Conservation (phyloP, 176 grass and related monocot species). For the Tuctoria greenei region DNA sequence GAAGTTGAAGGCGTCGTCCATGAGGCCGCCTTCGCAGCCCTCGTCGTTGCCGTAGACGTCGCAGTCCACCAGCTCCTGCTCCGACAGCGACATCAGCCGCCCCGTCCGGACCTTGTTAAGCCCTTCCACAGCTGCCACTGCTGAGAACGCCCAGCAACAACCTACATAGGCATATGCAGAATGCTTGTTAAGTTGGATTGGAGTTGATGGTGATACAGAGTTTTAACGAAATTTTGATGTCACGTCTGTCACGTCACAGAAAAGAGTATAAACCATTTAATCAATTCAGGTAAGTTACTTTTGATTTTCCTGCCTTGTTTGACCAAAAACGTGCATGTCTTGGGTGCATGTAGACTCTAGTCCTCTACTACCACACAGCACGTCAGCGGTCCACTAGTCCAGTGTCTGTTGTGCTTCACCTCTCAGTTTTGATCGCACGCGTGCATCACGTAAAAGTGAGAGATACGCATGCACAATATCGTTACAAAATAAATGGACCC, state of each 20-base stretch:
- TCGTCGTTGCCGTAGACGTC: conserved; percentile 47
- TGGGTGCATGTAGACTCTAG: background rate
- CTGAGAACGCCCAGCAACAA: conserved; percentile 73
- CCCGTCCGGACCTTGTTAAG: conserved; percentile 50
- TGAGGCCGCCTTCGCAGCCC: conserved; percentile 60
- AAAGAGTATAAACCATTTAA: background rate
- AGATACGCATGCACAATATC: background rate
- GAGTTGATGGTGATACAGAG: background rate
- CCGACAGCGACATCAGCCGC: conserved; percentile 53
- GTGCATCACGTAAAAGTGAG: background rate
- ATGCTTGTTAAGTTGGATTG: background rate
- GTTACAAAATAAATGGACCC: background rate
- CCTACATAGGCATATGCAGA: conserved; percentile 12
- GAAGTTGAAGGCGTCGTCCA: conserved; percentile 64
- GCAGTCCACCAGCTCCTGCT: conserved; percentile 74
- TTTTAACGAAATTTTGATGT: background rate
- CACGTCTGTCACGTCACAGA: background rate
- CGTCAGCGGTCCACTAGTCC: background rate
- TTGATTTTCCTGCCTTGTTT: no score
- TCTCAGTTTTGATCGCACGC: conserved; percentile 31
- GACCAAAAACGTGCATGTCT: conserved; percentile 10
- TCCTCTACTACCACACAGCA: background rate
- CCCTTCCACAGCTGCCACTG: conserved; percentile 59
- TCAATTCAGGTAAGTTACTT: background rate
- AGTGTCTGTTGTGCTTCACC: conserved; percentile 12